Percentiles rank a stretch among this genome's conserved stretches.
These are phyloP conservation scores for Penicillium salamii DNA, from an alignment of 495 filamentous ascomycete genomes.

Conservation along the genomic window DNA sequence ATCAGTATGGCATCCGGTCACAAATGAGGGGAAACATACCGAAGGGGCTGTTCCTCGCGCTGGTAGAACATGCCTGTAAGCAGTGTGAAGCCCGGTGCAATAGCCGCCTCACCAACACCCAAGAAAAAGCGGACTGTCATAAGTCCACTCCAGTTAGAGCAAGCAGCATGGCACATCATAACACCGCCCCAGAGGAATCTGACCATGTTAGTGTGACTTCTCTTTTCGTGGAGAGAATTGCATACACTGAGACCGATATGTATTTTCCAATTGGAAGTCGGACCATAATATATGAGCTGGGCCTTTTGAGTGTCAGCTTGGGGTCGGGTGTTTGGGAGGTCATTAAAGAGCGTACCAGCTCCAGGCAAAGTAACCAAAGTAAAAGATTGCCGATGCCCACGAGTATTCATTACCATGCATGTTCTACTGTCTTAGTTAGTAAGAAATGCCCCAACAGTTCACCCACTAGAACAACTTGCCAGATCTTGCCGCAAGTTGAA, in stretches of 20 bases:
- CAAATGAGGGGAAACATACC: constrained; percentile 24
- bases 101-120: constrained; percentile 54
- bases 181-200: constrained; percentile 38
- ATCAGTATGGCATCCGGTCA: neutral
- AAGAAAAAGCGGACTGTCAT: constrained; percentile 52
- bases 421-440: constrained; percentile 16
- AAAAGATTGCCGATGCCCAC: constrained; percentile 50
- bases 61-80: constrained; percentile 54
- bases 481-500: constrained; percentile 45
- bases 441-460: neutral
- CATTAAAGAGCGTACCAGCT: constrained; percentile 29
- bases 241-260: constrained; percentile 35
- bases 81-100: constrained; percentile 30
- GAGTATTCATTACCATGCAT: constrained; percentile 43
- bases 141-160: constrained; percentile 47
- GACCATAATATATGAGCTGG: constrained; percentile 54
- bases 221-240: neutral
- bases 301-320: constrained; percentile 8
- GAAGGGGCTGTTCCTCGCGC: constrained; percentile 47
- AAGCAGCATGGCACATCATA: constrained; percentile 44
- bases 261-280: constrained; percentile 54
- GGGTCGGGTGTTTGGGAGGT: neutral
- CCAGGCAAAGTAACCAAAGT: constrained; percentile 50
- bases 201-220: constrained; percentile 4
- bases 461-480: constrained; percentile 8